Base-by-base conservation (phyloP, 768 basidiomycete species). In the Leccinum longicurvipes region DNA sequence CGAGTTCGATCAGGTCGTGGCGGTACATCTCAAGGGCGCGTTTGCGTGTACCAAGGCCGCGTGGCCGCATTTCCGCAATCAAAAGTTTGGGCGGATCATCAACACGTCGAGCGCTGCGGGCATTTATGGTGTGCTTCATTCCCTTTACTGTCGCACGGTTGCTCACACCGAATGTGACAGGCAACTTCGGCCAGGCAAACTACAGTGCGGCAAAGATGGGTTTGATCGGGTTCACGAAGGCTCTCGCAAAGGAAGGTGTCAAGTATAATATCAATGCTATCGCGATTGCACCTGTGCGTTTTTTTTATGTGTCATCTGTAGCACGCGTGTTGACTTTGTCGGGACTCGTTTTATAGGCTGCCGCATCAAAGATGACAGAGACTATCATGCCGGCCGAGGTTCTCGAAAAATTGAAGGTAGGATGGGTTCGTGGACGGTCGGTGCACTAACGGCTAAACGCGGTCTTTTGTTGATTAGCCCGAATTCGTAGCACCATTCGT, bases 181-280 rank as follows among this genome's bases (percentile, higher is more conserved):
- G 93, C 8, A 98, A 96, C 76, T 91, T 96, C 68, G 97, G 97
- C 10, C 95, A 98, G 73, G 87, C 93, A 12, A 99, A 98, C 72
- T 99, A 98, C 72, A 94, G 93, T 47, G 93, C 96, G 2, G 96
- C 95, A 2, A 98, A 99, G 80, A 95, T 97, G 92, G 93, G 87
- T 60, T 82, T 99, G 32, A 80, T 98, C 50, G 87, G 79, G 0
- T 97, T 98, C 74, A 92, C 94, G 17, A 93, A 93, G 70, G 93
- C 96, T 5, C 81, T 99, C 32, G 93, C 95, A 3, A 77, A 83
- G 23, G 97, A 99, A 72, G 97, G 97, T 32, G 88, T 78, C 34
- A 97, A 96, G 71, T 94, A 96, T 70, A 83, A 83, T 62, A 98
- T 98, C 70, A 85, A 84, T 65, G 82, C 89, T 2, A 86, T 85